Evolutionary conservation across 345 rosid genomes (phyloP).

Genomic region (Alliaria petiolata): DNA sequence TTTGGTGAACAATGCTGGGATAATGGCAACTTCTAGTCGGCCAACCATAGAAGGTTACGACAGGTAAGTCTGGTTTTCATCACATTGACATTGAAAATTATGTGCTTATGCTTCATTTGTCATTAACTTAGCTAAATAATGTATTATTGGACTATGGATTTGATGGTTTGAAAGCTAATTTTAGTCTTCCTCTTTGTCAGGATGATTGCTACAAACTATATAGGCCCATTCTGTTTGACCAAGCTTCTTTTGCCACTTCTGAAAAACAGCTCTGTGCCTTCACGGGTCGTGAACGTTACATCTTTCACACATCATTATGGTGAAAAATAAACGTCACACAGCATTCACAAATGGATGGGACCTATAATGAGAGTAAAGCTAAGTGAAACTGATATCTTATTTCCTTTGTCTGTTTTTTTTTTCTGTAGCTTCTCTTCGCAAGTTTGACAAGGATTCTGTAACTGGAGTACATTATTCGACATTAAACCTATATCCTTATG

Average conservation of each 20-base stretch:
- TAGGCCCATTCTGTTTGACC: constrained; percentile 70
- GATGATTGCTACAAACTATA: constrained; percentile 80
- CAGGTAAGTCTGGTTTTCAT: constrained; percentile 35
- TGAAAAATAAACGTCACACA: not conserved
- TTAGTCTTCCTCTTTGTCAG: constrained; percentile 32
- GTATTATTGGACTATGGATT: not conserved
- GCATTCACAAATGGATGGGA: not conserved
- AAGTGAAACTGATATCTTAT: not conserved
- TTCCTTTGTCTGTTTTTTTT: not conserved
- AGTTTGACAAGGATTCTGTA: constrained; percentile 53
- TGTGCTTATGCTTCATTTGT: not conserved
- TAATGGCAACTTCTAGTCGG: constrained; percentile 62
- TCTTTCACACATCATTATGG: constrained; percentile 73
- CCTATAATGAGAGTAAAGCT: not conserved
- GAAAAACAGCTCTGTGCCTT: constrained; percentile 60
- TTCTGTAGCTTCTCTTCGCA: constrained; percentile 42
- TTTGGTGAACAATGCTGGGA: constrained; percentile 90
- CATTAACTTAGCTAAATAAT: not conserved
- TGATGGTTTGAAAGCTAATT: not conserved
- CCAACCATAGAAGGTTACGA: constrained; percentile 70
- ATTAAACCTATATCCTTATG: constrained; percentile 50
- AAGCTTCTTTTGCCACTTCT: constrained; percentile 73
- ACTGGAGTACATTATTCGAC: constrained; percentile 46
- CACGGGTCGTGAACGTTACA: constrained; percentile 76
- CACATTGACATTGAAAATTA: not conserved